Evolutionary conservation across 208 protist species (phyloP), one percentile per base, ranked within the genome.

Genomic region (Leishmania martiniquensis): DNA sequence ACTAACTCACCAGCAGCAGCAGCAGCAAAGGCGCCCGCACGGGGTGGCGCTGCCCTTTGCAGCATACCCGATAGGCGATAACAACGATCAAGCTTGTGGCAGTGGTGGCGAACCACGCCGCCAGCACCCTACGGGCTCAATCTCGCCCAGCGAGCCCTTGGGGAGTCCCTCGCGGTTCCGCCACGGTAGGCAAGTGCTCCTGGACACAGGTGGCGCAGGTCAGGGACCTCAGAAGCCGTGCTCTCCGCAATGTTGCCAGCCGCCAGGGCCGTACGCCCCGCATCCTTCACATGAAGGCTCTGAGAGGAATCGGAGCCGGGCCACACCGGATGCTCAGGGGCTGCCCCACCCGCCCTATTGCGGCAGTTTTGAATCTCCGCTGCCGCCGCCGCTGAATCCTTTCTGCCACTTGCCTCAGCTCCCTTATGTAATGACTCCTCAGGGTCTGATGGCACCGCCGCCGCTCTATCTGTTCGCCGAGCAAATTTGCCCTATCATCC

Each of bases 381-480:
- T 57, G 54, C 67, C 70, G 34, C 71, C 59, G 51, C 72, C 51
- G 42, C 32, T 45, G 12, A 9, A 22, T 13, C 45, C 62, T 44
- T 63, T 57, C 42, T 57, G 34, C 37, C 74, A 59, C 49, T 47
- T 80, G 62, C 72, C 81, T 17, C 76, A 51, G 32, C 74, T 80
- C 25, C 80, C 73, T 51, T 80, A 69, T 34, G 70, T 84, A 9
- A 75, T 73, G 63, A 45, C 83, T 1, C 65, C 51, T 25, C 54
- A 80, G n/a, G 66, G 74, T 13, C 59, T 47, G 37, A 15, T 81
- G 42, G 7, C 67, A 1, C 78, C 69, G 37, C 84, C 75, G 29
- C 76, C 62, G 34, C 69, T 62, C 6, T 87, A 72, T 52, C 77
- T 81, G 0, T 80, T 80, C 13, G 55, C 76, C 22, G 57, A 57